Evolutionary conservation across 2,329 filamentous ascomycete species (phyloP).

Genomic region (Drechslerella stenobrocha): DNA sequence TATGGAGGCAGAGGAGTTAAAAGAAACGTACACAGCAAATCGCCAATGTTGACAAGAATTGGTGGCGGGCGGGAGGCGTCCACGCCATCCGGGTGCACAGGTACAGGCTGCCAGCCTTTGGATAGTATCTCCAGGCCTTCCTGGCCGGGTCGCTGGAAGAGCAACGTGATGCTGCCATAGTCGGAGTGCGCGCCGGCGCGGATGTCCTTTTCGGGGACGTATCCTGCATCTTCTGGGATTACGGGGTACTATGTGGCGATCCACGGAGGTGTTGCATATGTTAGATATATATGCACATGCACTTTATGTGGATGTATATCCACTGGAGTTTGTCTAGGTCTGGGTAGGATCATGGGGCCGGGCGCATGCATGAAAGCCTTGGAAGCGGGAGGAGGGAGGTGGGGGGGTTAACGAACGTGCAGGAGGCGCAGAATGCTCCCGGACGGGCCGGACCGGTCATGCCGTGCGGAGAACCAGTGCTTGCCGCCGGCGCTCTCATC

Average conservation of each 20-base stretch:
- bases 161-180: constrained; percentile 60
- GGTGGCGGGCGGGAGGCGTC: constrained; percentile 67
- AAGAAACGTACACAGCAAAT: constrained; percentile 62
- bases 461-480: constrained; percentile 66
- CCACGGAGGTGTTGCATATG: too few species aligned
- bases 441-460: constrained; percentile 62
- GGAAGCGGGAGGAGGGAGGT: constrained; percentile 50
- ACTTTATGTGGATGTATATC: not conserved
- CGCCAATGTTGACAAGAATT: constrained; percentile 72
- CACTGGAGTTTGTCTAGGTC: not conserved
- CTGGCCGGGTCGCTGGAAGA: constrained; percentile 84
- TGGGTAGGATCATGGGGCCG: too few species aligned
- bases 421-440: constrained; percentile 69
- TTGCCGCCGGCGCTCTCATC: constrained; percentile 55
- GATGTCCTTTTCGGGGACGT: constrained; percentile 65
- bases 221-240: constrained; percentile 57
- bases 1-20: not conserved
- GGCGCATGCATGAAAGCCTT: not conserved
- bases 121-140: constrained; percentile 79
- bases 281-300: not conserved
- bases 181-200: constrained; percentile 77
- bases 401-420: constrained; percentile 62
- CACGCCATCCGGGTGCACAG: constrained; percentile 67
- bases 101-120: constrained; percentile 66
- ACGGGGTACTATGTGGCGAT: constrained; percentile 55